Percentiles rank a stretch among this genome's conserved stretches.
Evolutionary conservation across 23 red algal genomes (phyloP).

Genomic region (Gracilariopsis chorda): DNA sequence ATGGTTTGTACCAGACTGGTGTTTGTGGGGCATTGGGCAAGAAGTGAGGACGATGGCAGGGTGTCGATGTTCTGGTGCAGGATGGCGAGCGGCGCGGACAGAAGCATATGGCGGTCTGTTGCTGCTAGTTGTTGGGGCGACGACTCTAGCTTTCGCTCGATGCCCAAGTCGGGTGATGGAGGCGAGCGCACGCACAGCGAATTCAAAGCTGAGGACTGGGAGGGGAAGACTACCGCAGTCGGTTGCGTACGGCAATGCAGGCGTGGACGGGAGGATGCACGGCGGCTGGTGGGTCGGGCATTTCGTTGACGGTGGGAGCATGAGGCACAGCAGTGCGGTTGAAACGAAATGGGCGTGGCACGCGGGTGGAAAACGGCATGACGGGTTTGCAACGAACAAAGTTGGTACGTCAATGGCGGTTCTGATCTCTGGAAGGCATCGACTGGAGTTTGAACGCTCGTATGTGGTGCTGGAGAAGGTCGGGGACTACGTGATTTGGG

Average conservation of each 20-base stretch:
- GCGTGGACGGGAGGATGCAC: background rate
- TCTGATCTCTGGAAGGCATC: conserved; percentile 52
- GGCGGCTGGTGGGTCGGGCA: conserved; percentile 63
- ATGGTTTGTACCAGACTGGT: too few relatives aligned
- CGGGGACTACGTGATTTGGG: conserved; percentile 76
- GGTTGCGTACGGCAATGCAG: conserved; percentile 39
- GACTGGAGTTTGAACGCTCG: conserved; percentile 49
- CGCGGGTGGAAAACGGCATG: conserved; percentile 26
- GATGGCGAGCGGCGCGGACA: conserved; percentile 17
- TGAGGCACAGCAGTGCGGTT: conserved; percentile 17
- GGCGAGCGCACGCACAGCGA: background rate
- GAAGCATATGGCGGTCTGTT: conserved; percentile 50
- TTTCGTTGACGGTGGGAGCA: conserved; percentile 15
- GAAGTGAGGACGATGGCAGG: too few relatives aligned
- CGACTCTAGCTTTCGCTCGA: conserved; percentile 35
- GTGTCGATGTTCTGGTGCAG: too few relatives aligned
- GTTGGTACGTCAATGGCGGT: conserved; percentile 70
- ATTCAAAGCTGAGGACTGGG: background rate
- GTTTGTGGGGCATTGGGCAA: too few relatives aligned
- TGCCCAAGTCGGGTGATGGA: conserved; percentile 1
- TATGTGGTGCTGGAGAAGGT: conserved; percentile 59
- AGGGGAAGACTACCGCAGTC: conserved; percentile 11
- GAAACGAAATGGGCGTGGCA: conserved; percentile 63
- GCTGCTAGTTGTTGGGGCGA: conserved; percentile 24
- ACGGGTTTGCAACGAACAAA: conserved; percentile 36